Evolutionary conservation across 2,329 filamentous ascomycete genomes (phyloP).

Genomic region (Biscogniauxia sp.): DNA sequence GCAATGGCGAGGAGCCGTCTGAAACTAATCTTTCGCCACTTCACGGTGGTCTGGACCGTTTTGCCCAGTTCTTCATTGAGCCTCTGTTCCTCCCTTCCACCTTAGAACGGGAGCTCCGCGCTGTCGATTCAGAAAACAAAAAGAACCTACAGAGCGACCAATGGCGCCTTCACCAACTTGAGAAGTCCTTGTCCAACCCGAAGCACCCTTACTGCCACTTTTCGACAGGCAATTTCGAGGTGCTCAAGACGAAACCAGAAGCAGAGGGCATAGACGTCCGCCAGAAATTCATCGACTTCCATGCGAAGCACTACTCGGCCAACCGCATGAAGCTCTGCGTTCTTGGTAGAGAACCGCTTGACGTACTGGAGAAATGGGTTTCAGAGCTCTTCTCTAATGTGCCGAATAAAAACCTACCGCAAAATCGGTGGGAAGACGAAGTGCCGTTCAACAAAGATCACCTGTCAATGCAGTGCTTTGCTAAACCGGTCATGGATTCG

Average conservation of each 20-base stretch:
- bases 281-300: conserved; percentile 89
- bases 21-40: conserved; percentile 59
- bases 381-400: conserved; percentile 78
- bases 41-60: conserved; percentile 82
- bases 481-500: conserved; percentile 88
- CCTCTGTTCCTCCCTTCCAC: conserved; percentile 84
- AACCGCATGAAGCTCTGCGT: conserved; percentile 93
- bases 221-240: conserved; percentile 84
- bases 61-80: conserved; percentile 90
- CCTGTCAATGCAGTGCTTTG: conserved; percentile 70
- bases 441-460: conserved; percentile 48
- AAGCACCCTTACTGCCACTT: conserved; percentile 89
- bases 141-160: conserved; percentile 91
- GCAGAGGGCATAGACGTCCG: conserved; percentile 78
- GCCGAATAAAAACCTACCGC: conserved; percentile 74
- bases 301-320: conserved; percentile 84
- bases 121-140: conserved; percentile 95
- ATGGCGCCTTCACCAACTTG: conserved; percentile 84
- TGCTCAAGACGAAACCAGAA: conserved; percentile 79
- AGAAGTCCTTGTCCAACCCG: conserved; percentile 84
- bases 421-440: conserved; percentile 53
- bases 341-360: conserved; percentile 75
- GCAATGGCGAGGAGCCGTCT: conserved; percentile 55
- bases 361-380: conserved; percentile 81
- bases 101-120: conserved; percentile 80